Evolutionary conservation across 2,329 filamentous ascomycete species (phyloP).

Genomic region (Chaetomiaceae sp.): DNA sequence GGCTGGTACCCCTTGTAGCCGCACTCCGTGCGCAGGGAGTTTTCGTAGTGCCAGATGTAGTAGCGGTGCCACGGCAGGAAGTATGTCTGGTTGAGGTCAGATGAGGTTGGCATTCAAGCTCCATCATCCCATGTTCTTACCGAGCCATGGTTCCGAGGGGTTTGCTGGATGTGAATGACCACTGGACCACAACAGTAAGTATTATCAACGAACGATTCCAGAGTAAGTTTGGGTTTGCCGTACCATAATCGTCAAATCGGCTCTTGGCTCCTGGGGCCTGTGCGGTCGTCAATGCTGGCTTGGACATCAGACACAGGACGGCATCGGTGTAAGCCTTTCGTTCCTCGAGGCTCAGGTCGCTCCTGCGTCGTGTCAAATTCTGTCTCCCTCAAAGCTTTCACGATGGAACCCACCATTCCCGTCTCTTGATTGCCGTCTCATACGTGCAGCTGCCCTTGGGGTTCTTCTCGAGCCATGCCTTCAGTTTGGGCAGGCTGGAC

Average conservation of each 20-base stretch:
- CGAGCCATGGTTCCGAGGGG: slow-evolving; percentile 19
- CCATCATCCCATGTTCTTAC: too few species aligned
- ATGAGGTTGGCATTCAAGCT: neutral
- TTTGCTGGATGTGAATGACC: slow-evolving; percentile 28
- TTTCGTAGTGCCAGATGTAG: slow-evolving; percentile 30
- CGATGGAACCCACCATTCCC: slow-evolving; percentile 20
- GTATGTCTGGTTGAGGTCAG: slow-evolving; percentile 17
- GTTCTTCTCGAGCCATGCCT: slow-evolving; percentile 21
- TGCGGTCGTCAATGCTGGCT: slow-evolving; percentile 13
- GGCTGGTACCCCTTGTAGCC: slow-evolving; percentile 30
- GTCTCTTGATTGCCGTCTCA: slow-evolving; percentile 21
- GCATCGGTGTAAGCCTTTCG: slow-evolving; percentile 23
- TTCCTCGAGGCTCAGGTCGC: slow-evolving; percentile 16
- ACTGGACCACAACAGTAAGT: slow-evolving; percentile 10
- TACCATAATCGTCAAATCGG: slow-evolving; percentile 29
- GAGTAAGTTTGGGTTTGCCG: neutral
- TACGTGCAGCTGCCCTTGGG: slow-evolving; percentile 21
- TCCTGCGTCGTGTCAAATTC: slow-evolving; percentile 10
- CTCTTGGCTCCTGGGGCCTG: slow-evolving; percentile 24
- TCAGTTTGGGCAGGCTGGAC: slow-evolving; percentile 14
- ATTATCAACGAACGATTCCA: neutral
- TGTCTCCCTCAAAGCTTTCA: neutral
- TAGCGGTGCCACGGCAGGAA: slow-evolving; percentile 32
- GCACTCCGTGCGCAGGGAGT: slow-evolving; percentile 30
- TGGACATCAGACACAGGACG: slow-evolving; percentile 21